Conservation (phyloP, 768 basidiomycete genomes). For the Coprinellus micaceus region DNA sequence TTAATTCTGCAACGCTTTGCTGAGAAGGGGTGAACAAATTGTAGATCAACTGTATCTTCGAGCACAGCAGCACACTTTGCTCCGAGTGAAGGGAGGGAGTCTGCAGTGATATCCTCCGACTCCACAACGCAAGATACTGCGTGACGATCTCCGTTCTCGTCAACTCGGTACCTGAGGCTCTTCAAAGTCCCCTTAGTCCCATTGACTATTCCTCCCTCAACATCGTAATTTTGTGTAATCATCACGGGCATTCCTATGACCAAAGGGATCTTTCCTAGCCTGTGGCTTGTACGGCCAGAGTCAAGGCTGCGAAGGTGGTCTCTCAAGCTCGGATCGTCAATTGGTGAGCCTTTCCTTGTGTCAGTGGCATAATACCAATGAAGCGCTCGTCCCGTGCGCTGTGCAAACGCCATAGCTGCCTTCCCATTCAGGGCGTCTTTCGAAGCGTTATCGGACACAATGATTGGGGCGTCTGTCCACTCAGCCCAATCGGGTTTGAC, state of each 20-base stretch:
- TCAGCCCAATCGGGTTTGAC: conserved; percentile 5
- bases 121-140: neutral
- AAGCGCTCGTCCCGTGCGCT: conserved; percentile 2
- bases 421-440: conserved; percentile 35
- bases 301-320: conserved; percentile 5
- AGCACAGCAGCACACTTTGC: neutral
- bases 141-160: conserved; percentile 13
- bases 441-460: conserved; percentile 31
- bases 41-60: neutral
- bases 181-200: conserved; percentile 25
- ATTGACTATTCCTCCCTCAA: conserved; percentile 34
- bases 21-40: neutral
- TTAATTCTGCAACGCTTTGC: conserved; percentile 18
- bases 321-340: neutral
- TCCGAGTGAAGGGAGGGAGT: neutral
- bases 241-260: conserved; percentile 39
- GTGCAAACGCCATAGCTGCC: conserved; percentile 23
- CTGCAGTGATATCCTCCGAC: too few species aligned
- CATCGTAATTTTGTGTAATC: conserved; percentile 35
- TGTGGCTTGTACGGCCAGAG: conserved; percentile 26
- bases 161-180: conserved; percentile 19
- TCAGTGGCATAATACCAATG: conserved; percentile 32
- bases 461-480: conserved; percentile 29
- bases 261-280: conserved; percentile 30
- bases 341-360: neutral